Base-by-base conservation (phyloP, 2,329 filamentous ascomycete species). In the Neofusicoccum umdonicola region DNA sequence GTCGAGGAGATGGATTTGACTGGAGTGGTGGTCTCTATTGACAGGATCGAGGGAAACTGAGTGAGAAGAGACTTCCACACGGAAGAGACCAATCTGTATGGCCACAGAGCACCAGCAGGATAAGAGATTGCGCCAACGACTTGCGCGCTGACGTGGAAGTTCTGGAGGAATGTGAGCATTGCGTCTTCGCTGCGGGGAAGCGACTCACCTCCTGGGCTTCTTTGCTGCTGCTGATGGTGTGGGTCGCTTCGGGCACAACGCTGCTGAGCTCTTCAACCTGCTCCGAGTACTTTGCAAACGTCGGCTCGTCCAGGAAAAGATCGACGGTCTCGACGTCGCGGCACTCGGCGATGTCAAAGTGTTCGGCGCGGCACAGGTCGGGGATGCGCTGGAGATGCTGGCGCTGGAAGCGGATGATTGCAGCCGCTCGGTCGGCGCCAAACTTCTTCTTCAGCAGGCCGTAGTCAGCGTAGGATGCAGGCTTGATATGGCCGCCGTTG, bases 401-500 rank as follows among this genome's bases (percentile, higher is more conserved):
- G 8, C 41, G 48, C 22, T 63, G 61, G 61, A 63, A 63, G 7
- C 71, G 60, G 1, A 70, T 61, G 1, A 72, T 65, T 41, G 73
- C 72, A 52, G 72, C 69, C 34, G 71, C 68, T 39, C 72, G 71
- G n/a, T 70, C 68, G 17, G 68, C 35, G 0, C 69, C 65, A n/a
- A 63, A 63, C 31, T 71, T 45, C 9, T 66, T 65, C 47, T 71
- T 68, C 6, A 64, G 63, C 8, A 72, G 62, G 8, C 62, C 19
- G 34, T 70, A 69, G 15, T 71, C 17, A 1, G 54, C 64, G 2
- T 65, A 64, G 9, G 84, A 84, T 52, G 80, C 79, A 2, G 76
- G 74, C 13, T 78, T 75, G 66, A 84, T 79, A 69, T 83, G 83
- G 0, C 82, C 83, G 19, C 83, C 83, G 66, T 85, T 85, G 51